Conservation (phyloP, 1,139 yeast species). For the Nakaseomyces kungkrabaensis region DNA sequence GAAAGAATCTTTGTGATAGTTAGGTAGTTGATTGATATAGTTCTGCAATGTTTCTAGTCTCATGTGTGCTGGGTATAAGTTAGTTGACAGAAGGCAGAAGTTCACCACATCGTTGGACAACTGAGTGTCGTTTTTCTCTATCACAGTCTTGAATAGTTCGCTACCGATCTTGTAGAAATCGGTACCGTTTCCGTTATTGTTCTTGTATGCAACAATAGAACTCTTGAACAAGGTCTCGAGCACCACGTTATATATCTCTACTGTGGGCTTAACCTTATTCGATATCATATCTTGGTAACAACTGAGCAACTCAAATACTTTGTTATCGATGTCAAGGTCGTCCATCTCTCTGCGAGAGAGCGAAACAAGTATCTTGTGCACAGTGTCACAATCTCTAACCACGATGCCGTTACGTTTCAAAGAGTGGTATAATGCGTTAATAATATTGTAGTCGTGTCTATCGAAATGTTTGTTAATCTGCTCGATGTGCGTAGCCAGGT, state of each 20-base stretch:
- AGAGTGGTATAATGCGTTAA: constrained; percentile 33
- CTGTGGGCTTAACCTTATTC: constrained; percentile 44
- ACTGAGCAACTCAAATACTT: constrained; percentile 49
- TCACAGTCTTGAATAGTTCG: constrained; percentile 45
- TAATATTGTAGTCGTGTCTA: constrained; percentile 26
- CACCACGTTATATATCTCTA: constrained; percentile 44
- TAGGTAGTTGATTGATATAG: constrained; percentile 18
- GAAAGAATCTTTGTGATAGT: constrained; percentile 24
- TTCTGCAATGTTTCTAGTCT: constrained; percentile 11
- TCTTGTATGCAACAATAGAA: constrained; percentile 35
- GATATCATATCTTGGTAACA: constrained; percentile 57
- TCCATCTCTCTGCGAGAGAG: constrained; percentile 31
- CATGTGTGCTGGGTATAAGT: constrained; percentile 30
- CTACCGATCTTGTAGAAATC: constrained; percentile 58
- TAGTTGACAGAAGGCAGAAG: constrained; percentile 29
- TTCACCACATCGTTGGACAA: constrained; percentile 27
- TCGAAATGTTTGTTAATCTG: constrained; percentile 21
- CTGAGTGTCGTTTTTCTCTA: constrained; percentile 27
- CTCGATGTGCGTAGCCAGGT: constrained; percentile 17
- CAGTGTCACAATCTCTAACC: constrained; percentile 28
- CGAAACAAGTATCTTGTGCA: constrained; percentile 29
- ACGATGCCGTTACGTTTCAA: constrained; percentile 31
- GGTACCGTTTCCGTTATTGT: constrained; percentile 32
- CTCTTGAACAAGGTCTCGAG: constrained; percentile 44
- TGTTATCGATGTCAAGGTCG: constrained; percentile 36